Evolutionary conservation across 352 stramenopile species (phyloP), one percentile per base, ranked within the genome.

Genomic region (Pythium dissotocum): DNA sequence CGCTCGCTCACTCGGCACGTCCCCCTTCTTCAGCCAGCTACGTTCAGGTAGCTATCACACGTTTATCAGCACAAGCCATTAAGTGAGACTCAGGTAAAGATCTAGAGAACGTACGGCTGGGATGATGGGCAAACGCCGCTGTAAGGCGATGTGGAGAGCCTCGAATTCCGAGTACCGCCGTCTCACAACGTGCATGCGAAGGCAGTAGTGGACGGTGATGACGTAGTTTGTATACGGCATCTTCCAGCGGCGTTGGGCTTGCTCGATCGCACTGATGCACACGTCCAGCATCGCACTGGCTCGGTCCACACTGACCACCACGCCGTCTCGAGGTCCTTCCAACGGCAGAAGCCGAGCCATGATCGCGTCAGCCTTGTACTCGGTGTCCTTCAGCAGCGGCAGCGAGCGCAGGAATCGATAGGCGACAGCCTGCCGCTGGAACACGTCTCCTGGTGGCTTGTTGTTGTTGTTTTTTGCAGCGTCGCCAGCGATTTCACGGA

Each of bases 151-250:
- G 49, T 91, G 78, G 10, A 91, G 67, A 18, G 72, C 61, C 32
- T 76, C 52, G 59, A 92, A 92, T 63, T 92, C 83, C 13, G 71
- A 78, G 76, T 89, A 92, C 14, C 83, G 75, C 0, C 83, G 83
- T 4, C 83, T 80, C 46, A 92, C 80, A 18, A 90, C 71, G 65
- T 92, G 81, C 32, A 78, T 82, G 35, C 83, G 79, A 30, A 92
- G 70, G 60, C 81, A 90, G 55, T 90, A 92, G 72, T 90, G 83
- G 35, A 92, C 83, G 26, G 72, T 76, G 28, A 92, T 63, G 12
- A 92, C 83, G 55, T 89, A 92, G 70, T 87, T 90, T 26, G 81
- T 87, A 69, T 92, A 89, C n/a, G 83, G 83, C 18, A 90, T 73
- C 5, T 73, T 63, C 44, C 77, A 81, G 2, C 69, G 58, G 51